phyloP scores from a whole-genome alignment of 1,284 basidiomycete genomes.

The Termitomyces sp. region DNA sequence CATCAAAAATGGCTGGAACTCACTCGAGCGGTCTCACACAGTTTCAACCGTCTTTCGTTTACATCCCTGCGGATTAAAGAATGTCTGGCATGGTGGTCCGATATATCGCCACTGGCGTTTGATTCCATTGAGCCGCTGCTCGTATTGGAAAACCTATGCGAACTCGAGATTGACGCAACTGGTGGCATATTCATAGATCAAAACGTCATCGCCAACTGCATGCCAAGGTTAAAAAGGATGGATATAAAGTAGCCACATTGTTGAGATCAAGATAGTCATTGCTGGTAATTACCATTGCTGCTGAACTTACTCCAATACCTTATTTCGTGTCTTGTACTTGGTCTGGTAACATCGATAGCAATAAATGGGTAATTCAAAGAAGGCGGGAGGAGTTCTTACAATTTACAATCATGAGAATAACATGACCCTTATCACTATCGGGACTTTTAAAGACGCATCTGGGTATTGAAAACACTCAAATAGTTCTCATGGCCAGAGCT shows the following conservation, averaged over 20 bases:
- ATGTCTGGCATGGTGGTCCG: background rate
- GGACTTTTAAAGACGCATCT: background rate
- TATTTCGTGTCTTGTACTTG: background rate
- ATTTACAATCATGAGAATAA: too few relatives aligned
- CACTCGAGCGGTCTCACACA: background rate
- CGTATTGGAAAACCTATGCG: background rate
- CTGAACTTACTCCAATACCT: background rate
- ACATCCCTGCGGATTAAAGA: background rate
- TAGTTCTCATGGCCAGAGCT: background rate
- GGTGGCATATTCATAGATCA: background rate
- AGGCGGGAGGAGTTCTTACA: background rate
- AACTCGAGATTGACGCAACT: background rate
- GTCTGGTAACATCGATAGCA: background rate
- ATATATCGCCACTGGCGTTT: background rate
- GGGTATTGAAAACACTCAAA: background rate
- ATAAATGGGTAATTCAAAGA: background rate
- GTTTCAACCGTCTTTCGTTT: background rate
- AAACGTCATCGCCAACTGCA: background rate
- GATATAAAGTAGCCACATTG: background rate
- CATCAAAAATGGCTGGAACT: background rate
- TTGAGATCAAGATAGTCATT: background rate
- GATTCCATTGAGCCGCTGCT: background rate
- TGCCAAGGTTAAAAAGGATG: background rate
- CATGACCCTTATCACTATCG: too few relatives aligned
- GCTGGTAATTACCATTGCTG: background rate